Conservation (phyloP, 2,329 filamentous ascomycete genomes). For the Monosporascus sp. region DNA sequence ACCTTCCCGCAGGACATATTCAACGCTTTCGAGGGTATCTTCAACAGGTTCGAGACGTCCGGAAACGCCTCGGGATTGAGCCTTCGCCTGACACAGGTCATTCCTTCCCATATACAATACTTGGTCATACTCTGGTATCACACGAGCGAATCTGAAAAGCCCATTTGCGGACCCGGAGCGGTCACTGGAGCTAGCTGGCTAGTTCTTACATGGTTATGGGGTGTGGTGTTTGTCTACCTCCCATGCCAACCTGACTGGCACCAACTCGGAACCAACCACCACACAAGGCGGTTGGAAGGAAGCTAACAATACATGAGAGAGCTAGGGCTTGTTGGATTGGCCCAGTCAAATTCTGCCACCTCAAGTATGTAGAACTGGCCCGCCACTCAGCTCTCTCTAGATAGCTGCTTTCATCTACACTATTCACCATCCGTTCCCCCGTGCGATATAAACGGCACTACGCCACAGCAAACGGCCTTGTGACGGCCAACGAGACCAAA, state of each 20-base stretch:
- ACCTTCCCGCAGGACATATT: not conserved
- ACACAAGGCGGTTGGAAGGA: no score
- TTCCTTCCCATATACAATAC: not conserved
- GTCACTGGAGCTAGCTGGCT: not conserved
- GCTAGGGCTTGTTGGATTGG: conserved; percentile 5
- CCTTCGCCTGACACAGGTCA: not conserved
- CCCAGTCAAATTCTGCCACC: conserved; percentile 2
- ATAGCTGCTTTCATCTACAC: no score
- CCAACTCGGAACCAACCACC: no score
- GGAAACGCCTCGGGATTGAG: not conserved
- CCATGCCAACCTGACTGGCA: no score
- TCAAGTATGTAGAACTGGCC: no score
- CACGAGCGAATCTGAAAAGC: not conserved
- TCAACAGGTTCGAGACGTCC: not conserved
- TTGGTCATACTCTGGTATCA: not conserved
- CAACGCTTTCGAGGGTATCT: not conserved
- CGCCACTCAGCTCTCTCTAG: no score
- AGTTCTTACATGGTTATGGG: not conserved
- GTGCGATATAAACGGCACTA: no score
- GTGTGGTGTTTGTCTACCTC: not conserved
- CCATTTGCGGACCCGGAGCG: not conserved
- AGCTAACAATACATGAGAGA: not conserved
- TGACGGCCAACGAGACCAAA: not conserved
- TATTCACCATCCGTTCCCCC: no score
- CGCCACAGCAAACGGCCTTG: no score